Base-by-base conservation (phyloP, 768 basidiomycete genomes). In the Mycena metata region DNA sequence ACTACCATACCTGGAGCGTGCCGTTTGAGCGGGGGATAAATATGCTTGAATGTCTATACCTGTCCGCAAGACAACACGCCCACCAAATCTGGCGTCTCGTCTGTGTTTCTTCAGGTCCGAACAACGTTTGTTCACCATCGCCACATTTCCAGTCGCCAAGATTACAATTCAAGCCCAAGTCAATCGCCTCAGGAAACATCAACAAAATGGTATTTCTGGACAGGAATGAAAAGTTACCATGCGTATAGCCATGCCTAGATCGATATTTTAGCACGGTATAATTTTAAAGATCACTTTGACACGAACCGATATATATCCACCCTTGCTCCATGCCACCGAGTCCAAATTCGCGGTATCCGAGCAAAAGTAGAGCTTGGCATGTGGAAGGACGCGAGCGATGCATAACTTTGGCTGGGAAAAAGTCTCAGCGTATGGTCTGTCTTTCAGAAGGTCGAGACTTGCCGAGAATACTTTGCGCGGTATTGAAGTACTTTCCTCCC, bases 301-400 rank as follows among this genome's bases (percentile, higher is more conserved):
- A 51, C 64, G 65, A 42, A 90, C 92, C 92, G 69, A 91, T 88
- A 73, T 91, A 93, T 52, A 94, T 83, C 95, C 95, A 96, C 1
- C 91, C 93, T 75, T 93, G 90, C 67, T 93, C 91, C 91, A 94
- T 94, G 16, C 80, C 84, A 74, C 93, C 94, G 41, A 94, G 90
- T 16, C 96, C 96, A 75, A 95, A 92, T 80, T 96, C 94, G 7
- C 94, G 87, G 76, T 93, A 89, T 0, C 93, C 93, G 15, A 96
- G 79, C 15, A 96, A 85, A 49, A 96, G 82, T 16, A 96, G 78
- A 2, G 94, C 86, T 75, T 96, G 95, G 24, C 93, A 92, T 0
- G 92, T 93, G 5, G 93, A 90, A 39, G 89, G 86, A 36, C 91
- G 84, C 60, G 88, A 90, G 56, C 86, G 86, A 68, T 92, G 90